Conservation (phyloP, 2,329 filamentous ascomycete species). For the Diaporthe eres region DNA sequence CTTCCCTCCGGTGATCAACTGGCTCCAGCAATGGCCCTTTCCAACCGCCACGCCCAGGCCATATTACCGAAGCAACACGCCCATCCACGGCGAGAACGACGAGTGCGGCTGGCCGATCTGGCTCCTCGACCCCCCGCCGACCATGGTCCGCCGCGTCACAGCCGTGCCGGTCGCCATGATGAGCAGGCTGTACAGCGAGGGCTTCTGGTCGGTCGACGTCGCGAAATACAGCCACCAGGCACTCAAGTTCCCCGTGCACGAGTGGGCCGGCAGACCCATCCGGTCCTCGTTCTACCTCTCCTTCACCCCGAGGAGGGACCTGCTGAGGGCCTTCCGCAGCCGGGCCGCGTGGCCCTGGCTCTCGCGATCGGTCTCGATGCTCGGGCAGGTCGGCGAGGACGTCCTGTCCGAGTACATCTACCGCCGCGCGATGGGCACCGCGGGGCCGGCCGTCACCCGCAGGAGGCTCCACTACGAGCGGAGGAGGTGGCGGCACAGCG, state of each 20-base stretch:
- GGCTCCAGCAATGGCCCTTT: neutral
- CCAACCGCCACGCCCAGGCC: neutral
- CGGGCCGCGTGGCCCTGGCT: neutral
- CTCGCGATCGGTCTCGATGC: neutral
- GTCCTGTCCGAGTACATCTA: neutral
- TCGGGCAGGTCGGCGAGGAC: neutral
- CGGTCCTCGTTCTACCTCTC: neutral
- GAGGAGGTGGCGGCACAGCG: neutral
- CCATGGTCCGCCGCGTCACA: neutral
- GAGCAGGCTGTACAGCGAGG: neutral
- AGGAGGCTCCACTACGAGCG: neutral
- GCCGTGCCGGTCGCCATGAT: constrained; percentile 24
- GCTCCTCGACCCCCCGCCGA: constrained; percentile 6
- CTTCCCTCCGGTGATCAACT: neutral
- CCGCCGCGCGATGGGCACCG: neutral
- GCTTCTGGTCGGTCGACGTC: neutral
- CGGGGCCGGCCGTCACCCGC: neutral
- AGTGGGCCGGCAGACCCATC: neutral
- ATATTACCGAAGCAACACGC: neutral
- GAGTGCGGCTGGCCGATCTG: constrained; percentile 1
- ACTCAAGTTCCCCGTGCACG: neutral
- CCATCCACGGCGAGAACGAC: neutral
- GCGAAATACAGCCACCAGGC: neutral
- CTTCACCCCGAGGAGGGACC: no score
- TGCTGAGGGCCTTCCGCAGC: neutral